Evolutionary conservation across 805 yeast species (phyloP), one percentile per base, ranked within the genome.

Genomic region (Candida easanensis): DNA sequence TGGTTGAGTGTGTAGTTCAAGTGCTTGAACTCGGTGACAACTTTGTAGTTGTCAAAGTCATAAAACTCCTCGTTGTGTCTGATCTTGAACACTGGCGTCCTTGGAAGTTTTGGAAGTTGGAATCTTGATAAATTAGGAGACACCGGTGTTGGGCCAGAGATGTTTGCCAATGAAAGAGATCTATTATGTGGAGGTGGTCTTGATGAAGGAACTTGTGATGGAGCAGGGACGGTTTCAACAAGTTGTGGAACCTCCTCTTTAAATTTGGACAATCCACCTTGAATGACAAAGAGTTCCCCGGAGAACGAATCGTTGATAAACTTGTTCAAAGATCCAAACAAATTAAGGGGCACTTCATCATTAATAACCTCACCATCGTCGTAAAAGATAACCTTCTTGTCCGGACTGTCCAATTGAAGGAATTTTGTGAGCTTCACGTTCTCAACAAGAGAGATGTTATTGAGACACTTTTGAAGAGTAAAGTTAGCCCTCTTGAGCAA

Each of bases 401-500:
- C 18, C 3, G 17, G 5, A 16, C 23, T 42, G 15, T 43, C 31
- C 3, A 30, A 17, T 20, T 52, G 56, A 31, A 74, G 48, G 48
- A 68, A 74, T 20, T 56, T 52, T 18, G 66, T 56, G 39, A 80
- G 65, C 11, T 72, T 54, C 2, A 52, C 40, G 48, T 71, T 74
- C 44, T 82, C 89, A 42, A 66, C 65, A 5, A 63, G 52, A 0
- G 87, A 78, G 38, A 84, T 63, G 23, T 86, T 80, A 39, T 75
- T 77, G 19, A 84, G 64, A 52, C 88, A 80, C 56, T 80, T 73
- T 36, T 66, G 67, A 43, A 90, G 67, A 3, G 80, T 79, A 55
- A 86, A 90, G 41, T 82, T 83, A 25, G 80, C 69, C 50, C 98
- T 74, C 59, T 82, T 85, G 49, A 90, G 66, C 33, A 90, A 69